Conservation (phyloP, 257 asterid genomes). For the Catharanthus roseus region DNA sequence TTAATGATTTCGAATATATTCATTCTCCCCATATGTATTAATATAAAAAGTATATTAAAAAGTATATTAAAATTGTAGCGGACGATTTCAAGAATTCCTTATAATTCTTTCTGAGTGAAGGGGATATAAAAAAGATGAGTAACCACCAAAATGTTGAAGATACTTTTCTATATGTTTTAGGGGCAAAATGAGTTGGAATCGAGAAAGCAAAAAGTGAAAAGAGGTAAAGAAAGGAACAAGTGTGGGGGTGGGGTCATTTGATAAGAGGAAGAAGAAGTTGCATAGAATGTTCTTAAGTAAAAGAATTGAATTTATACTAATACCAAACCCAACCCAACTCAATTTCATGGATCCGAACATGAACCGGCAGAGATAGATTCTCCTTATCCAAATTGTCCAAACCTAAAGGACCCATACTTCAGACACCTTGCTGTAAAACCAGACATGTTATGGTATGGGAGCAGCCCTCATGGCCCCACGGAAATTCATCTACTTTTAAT, state of each 20-base stretch:
- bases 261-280: conserved; percentile 12
- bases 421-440: neutral
- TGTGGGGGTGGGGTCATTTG: neutral
- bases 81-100: too few relatives aligned
- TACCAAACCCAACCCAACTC: too few relatives aligned
- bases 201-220: conserved; percentile 7
- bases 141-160: neutral
- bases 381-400: conserved; percentile 5
- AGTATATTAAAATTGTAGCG: too few relatives aligned
- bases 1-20: too few relatives aligned
- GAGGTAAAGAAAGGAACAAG: too few relatives aligned
- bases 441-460: neutral
- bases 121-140: neutral
- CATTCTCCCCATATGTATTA: too few relatives aligned
- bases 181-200: neutral
- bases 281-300: neutral
- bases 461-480: neutral
- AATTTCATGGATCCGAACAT: too few relatives aligned
- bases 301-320: too few relatives aligned
- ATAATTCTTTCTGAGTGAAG: too few relatives aligned
- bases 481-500: too few relatives aligned
- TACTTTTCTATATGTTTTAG: neutral
- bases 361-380: neutral
- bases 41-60: too few relatives aligned
- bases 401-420: neutral